These are phyloP conservation scores for Aspergillus candidus DNA, from an alignment of 2,329 filamentous ascomycete species.

Conservation along the genomic window DNA sequence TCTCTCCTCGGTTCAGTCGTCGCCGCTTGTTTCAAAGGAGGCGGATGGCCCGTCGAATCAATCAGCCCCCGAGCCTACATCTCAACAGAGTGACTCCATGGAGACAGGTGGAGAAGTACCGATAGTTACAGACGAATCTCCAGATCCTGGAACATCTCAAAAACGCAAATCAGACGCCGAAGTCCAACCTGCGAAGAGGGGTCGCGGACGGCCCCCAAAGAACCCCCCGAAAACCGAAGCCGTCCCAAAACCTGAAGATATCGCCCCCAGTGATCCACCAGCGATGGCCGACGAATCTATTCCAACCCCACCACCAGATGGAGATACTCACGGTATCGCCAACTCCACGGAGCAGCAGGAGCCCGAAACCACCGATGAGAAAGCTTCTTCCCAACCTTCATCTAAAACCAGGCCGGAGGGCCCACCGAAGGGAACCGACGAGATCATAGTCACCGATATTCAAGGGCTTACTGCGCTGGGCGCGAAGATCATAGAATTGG, in stretches of 20 bases:
- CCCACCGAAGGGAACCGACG: slow-evolving; percentile 4
- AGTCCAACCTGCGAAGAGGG: slow-evolving; percentile 1
- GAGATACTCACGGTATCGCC: background rate
- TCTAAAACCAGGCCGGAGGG: slow-evolving; percentile 1
- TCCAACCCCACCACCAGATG: background rate
- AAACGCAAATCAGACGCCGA: slow-evolving; percentile 14
- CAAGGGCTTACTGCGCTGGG: slow-evolving; percentile 24
- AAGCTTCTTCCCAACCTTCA: background rate
- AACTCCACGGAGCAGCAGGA: background rate
- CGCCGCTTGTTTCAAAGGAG: background rate
- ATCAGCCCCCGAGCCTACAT: background rate
- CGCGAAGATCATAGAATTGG: slow-evolving; percentile 33
- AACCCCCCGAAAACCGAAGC: too few species aligned
- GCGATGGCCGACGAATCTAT: too few species aligned
- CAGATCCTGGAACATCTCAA: slow-evolving; percentile 3
- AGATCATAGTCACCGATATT: slow-evolving; percentile 27
- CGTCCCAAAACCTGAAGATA: too few species aligned
- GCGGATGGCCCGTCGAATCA: background rate
- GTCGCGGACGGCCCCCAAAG: background rate
- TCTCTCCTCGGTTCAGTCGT: slow-evolving; percentile 14
- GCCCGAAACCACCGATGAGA: background rate
- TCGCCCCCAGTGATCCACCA: too few species aligned
- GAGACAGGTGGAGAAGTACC: background rate
- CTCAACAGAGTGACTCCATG: background rate
- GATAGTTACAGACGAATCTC: background rate